Conservation (phyloP, 441 rosid genomes). For the Daphne laureola region DNA sequence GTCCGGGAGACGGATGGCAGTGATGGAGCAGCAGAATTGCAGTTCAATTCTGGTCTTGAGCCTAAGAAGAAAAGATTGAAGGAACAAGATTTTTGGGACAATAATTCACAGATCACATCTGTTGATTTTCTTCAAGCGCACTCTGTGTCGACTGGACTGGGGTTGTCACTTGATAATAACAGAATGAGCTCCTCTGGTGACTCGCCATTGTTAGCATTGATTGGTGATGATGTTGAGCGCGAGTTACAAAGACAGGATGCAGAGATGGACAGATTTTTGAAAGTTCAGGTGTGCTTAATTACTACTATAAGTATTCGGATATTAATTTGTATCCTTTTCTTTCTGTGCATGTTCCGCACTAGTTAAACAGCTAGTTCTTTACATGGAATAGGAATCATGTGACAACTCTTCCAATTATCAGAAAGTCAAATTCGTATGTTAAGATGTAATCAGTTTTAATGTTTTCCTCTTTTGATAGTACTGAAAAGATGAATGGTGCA, state of each 20-base stretch:
- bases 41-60: constrained; percentile 54
- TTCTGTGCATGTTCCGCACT: too few species aligned
- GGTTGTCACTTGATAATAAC: constrained; percentile 69
- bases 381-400: too few species aligned
- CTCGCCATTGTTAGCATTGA: constrained; percentile 52
- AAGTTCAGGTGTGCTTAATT: constrained; percentile 44
- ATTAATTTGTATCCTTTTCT: too few species aligned
- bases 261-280: constrained; percentile 69
- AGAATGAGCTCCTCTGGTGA: constrained; percentile 52
- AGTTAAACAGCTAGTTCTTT: too few species aligned
- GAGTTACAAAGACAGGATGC: constrained; percentile 69
- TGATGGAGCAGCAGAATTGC: constrained; percentile 50
- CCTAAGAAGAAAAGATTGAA: constrained; percentile 48
- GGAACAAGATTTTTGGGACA: constrained; percentile 74
- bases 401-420: too few species aligned
- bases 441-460: too few species aligned
- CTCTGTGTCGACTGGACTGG: constrained; percentile 83
- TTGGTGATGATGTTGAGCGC: constrained; percentile 56
- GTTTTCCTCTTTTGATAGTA: too few species aligned
- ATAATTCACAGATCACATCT: constrained; percentile 67
- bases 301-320: too few species aligned
- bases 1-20: constrained; percentile 38
- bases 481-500: too few species aligned
- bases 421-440: too few species aligned
- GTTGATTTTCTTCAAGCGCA: constrained; percentile 61